Evolutionary conservation across 208 protist species (phyloP).

Genomic region (Trypanosoma platydactyli): DNA sequence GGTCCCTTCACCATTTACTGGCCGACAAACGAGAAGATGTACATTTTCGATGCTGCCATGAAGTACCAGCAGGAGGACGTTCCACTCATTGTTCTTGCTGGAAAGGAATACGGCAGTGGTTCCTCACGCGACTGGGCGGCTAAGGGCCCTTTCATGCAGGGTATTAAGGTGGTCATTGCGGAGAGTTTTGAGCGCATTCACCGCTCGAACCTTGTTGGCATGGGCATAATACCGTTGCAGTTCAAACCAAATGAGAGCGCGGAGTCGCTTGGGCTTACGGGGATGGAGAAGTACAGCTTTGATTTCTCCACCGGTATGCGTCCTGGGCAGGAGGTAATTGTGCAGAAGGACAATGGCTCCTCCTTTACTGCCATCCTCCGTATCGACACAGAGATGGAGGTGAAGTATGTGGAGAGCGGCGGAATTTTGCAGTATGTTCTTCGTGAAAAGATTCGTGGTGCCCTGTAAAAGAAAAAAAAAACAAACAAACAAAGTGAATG

Average conservation of each 20-base stretch:
- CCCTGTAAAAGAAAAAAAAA: constrained; percentile 27
- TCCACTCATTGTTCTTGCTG: constrained; percentile 92
- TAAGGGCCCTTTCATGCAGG: constrained; percentile 95
- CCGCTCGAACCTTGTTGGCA: constrained; percentile 94
- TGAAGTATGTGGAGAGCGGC: constrained; percentile 93
- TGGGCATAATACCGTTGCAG: constrained; percentile 96
- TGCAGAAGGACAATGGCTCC: constrained; percentile 84
- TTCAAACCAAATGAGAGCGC: constrained; percentile 91
- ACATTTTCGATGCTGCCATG: constrained; percentile 94
- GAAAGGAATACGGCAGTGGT: constrained; percentile 95
- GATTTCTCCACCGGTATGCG: constrained; percentile 79
- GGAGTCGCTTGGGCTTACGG: constrained; percentile 87
- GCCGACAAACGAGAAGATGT: constrained; percentile 91
- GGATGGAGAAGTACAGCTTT: constrained; percentile 91
- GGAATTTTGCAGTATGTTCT: constrained; percentile 95
- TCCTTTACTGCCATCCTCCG: constrained; percentile 88
- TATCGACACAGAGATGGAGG: constrained; percentile 95
- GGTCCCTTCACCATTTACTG: constrained; percentile 92
- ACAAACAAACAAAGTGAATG: neutral
- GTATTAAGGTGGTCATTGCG: constrained; percentile 93
- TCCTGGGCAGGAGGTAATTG: constrained; percentile 84
- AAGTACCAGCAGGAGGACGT: constrained; percentile 77
- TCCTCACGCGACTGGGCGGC: constrained; percentile 97
- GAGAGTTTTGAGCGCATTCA: constrained; percentile 95
- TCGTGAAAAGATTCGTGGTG: constrained; percentile 49